Conservation (phyloP, 768 basidiomycete species). For the Suillus sp. region DNA sequence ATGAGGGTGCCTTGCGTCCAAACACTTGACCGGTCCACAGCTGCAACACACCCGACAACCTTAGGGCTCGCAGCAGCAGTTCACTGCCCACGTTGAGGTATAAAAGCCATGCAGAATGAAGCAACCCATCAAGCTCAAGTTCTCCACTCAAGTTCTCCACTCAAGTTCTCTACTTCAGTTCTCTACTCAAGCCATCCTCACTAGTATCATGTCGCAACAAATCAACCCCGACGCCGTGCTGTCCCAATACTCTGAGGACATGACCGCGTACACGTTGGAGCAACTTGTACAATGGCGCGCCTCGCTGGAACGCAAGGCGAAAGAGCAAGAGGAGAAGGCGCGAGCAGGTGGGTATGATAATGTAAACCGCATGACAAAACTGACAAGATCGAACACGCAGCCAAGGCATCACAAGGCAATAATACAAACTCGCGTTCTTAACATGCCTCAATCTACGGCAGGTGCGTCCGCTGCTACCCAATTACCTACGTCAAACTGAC, state of each 20-base stretch:
- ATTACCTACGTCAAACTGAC: background rate
- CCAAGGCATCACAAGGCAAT: background rate
- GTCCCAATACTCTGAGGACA: constrained; percentile 6
- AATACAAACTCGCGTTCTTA: background rate
- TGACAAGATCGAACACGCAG: background rate
- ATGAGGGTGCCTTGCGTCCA: background rate
- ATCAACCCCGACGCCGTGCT: background rate
- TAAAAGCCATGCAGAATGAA: constrained; percentile 1
- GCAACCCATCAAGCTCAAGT: background rate
- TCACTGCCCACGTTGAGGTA: constrained; percentile 1
- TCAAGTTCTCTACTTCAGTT: background rate
- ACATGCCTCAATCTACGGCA: background rate
- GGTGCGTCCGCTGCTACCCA: background rate
- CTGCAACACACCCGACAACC: background rate
- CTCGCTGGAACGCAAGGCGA: background rate
- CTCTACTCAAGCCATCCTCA: background rate
- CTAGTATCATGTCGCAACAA: background rate
- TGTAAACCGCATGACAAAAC: background rate
- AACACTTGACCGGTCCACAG: background rate
- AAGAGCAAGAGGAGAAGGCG: constrained; percentile 8
- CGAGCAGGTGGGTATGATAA: background rate
- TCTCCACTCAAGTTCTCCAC: background rate
- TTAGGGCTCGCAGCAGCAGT: background rate
- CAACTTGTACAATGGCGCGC: constrained; percentile 8
- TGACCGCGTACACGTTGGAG: constrained; percentile 7